Base-by-base conservation (phyloP, 371 early-diverging fungal species). In the Zychaea mexicana region DNA sequence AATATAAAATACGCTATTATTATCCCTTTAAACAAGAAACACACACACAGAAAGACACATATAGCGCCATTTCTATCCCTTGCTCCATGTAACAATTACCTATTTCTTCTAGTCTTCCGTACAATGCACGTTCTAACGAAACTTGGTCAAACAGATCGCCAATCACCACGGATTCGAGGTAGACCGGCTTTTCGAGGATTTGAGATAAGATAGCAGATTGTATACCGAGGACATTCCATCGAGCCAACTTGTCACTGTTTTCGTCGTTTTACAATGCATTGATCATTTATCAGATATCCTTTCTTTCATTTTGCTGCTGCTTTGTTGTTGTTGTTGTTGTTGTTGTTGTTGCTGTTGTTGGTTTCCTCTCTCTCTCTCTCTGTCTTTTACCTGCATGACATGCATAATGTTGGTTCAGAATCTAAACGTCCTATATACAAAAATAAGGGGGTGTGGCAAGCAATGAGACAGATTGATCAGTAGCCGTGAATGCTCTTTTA, bases 141-240 rank as follows among this genome's bases (percentile, higher is more conserved):
- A 58, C 60, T 12, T 71, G 52, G 62, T 89, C 88, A 69, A 79
- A 92, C 67, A 87, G 62, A 28, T 92, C 94, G 36, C 89, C 89
- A 0, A 93, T 76, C 8, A 80, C 70, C 17, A 95, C 69, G 0
- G 89, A 79, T 1, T 72, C 53, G 1, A 95, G 76, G 62, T 90
- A 92, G n/a, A 95, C 70, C 0, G 96, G 94, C 9, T 57, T 28
- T 17, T 74, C 64, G 17, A 84, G 72, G 2, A 86, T 38, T 19
- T 64, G 42, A 1, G 86, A 77, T 2, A 95, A 70, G 15, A 93
- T 59, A 5, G 88, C 84, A 9, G 92, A 92, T 46, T 87, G 86
- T 4, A 93, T 65, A 0, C 94, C 96, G 24, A 94, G 73, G 19
- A 90, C 85, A 64, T 87, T 89, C 96, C 96, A 95, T 27, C 87